These are phyloP conservation scores for Wickerhamiella dianesei DNA, from an alignment of 805 yeast species.

Conservation along the genomic window DNA sequence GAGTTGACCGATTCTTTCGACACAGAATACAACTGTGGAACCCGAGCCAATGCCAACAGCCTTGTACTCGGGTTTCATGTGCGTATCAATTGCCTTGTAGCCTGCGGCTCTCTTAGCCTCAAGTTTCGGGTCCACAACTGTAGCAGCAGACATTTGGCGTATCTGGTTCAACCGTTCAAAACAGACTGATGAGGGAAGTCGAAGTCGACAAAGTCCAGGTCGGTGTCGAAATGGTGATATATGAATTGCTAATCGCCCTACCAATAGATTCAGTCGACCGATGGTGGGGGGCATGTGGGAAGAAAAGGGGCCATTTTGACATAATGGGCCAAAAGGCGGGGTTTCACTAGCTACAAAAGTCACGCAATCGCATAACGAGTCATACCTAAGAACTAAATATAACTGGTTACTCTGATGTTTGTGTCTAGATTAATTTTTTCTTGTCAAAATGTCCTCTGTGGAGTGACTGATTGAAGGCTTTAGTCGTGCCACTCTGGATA, in stretches of 20 bases:
- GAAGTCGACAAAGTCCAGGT: not conserved
- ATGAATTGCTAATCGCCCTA: not conserved
- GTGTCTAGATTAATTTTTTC: too few species aligned
- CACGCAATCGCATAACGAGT: too few species aligned
- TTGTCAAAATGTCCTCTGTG: too few species aligned
- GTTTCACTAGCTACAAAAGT: too few species aligned
- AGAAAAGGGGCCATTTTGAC: not conserved
- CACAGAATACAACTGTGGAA: conserved; percentile 92
- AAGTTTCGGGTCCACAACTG: conserved; percentile 28
- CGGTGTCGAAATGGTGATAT: not conserved
- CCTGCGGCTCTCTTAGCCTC: conserved; percentile 65
- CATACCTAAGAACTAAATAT: too few species aligned
- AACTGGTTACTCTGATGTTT: too few species aligned
- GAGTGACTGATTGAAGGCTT: too few species aligned
- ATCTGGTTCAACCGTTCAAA: not conserved
- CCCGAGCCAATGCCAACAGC: conserved; percentile 95
- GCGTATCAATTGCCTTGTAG: conserved; percentile 80
- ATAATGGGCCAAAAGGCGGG: not conserved
- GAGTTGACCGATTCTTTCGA: conserved; percentile 77
- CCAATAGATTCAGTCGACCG: not conserved
- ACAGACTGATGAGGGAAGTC: not conserved
- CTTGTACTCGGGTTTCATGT: conserved; percentile 52
- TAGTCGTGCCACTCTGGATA: too few species aligned
- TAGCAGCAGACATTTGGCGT: not conserved
- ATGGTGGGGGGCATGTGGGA: not conserved